Base-by-base conservation (phyloP, 106 monocot species). In the Apostasia ramifera region DNA sequence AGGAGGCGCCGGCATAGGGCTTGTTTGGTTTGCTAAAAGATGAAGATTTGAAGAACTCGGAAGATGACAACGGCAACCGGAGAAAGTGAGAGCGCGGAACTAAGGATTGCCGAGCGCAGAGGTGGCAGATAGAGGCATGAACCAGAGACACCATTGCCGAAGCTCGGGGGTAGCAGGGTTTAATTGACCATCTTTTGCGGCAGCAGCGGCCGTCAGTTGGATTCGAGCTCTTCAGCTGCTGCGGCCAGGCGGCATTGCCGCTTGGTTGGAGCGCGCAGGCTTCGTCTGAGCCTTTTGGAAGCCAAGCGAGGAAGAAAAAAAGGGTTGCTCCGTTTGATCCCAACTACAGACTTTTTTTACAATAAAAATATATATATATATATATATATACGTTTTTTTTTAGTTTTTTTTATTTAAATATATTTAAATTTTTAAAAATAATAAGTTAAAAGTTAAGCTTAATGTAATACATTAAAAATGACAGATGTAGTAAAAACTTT, bases 1-100 rank as follows among this genome's bases (percentile, higher is more conserved):
- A 80, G 57, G 57, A 51, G 70, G 52, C 39, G 78, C 73, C 39
- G 57, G 62, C 8, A 45, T 55, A 4, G 47, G 55, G 53, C 7
- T 40, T 59, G 12, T 58, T 57, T 55, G 67, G 66, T 56, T 57
- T 66, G 44, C 12, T 12, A 53, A 68, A 54, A 42, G 41, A 4
- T 13, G 52, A 53, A 7, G 54, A 39, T 6, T 54, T 68, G 26
- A 53, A 41, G 5, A 43, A 13, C 8, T 14, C 40, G 12, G 40
- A n/a, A 0, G 54, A 54, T n/a, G 3, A 43, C 6, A 13, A 39
- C 60, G 40, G 14, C 8, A 3, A 46, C 70, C 11, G 5, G 9
- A 14, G 48, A 60, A 51, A 38, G 55, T 2, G 55, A 38, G 57
- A 54, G 44, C 7, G 13, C 9, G 55, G 38, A 44, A 40, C 13